Evolutionary conservation across 2,329 filamentous ascomycete species (phyloP), one percentile per base, ranked within the genome.

Genomic region (Emergomyces orientalis): DNA sequence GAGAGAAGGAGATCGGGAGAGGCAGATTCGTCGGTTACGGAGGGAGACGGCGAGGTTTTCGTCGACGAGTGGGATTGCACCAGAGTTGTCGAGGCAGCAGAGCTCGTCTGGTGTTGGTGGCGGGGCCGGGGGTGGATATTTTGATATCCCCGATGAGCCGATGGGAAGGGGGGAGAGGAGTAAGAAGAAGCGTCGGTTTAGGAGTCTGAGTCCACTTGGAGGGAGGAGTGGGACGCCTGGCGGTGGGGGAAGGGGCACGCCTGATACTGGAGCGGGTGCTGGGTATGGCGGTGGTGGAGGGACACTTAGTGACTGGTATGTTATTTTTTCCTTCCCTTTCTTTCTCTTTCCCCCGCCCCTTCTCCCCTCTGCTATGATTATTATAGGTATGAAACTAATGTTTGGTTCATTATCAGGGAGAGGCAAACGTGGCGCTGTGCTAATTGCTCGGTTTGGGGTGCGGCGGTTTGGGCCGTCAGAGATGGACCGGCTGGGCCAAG

Each of bases 111-210:
- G 85, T 61, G 6, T 6, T n/a, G 43, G 43, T 47, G 43, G 43
- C 8, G 43, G 17, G 19, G 43, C 9, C 19, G 43, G 43, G 19
- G 52, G 27, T 22, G 52, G 52, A 45, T 86, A 85, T 72, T 87
- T 86, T 68, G 82, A 83, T 65, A 78, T 82, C 62, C 78, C 75
- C 49, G 81, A 79, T 65, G 91, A 95, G 71, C 84, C 90, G 4
- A 92, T 97, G 86, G 93, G 93, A 27, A 83, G 93, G 62, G 93
- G 93, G 30, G 93, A 97, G 77, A 81, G 93, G 55, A 94, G 89
- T 69, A 97, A 96, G 82, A 96, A 96, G 82, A 97, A 97, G 84
- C 84, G 90, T 67, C 84, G 92, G 32, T 96, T 97, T 79, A 85
- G 92, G 68, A 96, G 91, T 75, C 76, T 96, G 65, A 95, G 91